phyloP scores from a whole-genome alignment of 1,284 basidiomycete species.

The Vanrija sp. region DNA sequence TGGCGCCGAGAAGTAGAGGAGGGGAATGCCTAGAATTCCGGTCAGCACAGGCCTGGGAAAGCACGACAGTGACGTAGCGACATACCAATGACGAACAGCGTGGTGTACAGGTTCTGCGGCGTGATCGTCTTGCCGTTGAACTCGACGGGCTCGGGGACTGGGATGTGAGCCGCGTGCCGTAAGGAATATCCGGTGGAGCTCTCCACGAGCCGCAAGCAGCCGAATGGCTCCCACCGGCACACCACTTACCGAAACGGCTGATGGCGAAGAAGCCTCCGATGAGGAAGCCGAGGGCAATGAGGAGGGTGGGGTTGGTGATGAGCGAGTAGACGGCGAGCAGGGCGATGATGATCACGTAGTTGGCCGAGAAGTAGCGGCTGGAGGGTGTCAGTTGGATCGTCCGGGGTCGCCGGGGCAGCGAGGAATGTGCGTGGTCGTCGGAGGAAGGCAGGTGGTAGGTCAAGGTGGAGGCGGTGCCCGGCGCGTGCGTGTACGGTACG shows the following conservation, averaged over 20 bases:
- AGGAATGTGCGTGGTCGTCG: background rate
- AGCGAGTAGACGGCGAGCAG: slow-evolving; percentile 83
- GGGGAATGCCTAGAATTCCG: slow-evolving; percentile 34
- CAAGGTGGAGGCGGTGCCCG: too few relatives aligned
- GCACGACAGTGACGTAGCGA: slow-evolving; percentile 33
- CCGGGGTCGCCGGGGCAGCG: background rate
- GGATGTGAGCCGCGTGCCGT: background rate
- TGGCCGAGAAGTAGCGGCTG: slow-evolving; percentile 87
- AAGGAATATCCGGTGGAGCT: too few relatives aligned
- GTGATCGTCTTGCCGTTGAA: slow-evolving; percentile 52
- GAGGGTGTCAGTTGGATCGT: slow-evolving; percentile 58
- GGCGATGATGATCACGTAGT: slow-evolving; percentile 80
- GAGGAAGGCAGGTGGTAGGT: background rate
- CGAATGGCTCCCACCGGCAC: background rate
- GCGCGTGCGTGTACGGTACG: too few relatives aligned
- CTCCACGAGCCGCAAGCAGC: background rate
- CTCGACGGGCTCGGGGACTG: slow-evolving; percentile 47
- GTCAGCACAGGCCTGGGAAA: background rate
- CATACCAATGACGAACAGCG: slow-evolving; percentile 47
- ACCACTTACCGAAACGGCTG: slow-evolving; percentile 75
- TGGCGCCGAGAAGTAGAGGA: slow-evolving; percentile 49
- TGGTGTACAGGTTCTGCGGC: slow-evolving; percentile 62
- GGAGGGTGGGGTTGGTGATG: slow-evolving; percentile 73
- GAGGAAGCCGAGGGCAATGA: slow-evolving; percentile 81
- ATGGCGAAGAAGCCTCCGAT: slow-evolving; percentile 87